These are phyloP conservation scores for Globisporangium mamillatum DNA, from an alignment of 352 stramenopile species.

Conservation along the genomic window DNA sequence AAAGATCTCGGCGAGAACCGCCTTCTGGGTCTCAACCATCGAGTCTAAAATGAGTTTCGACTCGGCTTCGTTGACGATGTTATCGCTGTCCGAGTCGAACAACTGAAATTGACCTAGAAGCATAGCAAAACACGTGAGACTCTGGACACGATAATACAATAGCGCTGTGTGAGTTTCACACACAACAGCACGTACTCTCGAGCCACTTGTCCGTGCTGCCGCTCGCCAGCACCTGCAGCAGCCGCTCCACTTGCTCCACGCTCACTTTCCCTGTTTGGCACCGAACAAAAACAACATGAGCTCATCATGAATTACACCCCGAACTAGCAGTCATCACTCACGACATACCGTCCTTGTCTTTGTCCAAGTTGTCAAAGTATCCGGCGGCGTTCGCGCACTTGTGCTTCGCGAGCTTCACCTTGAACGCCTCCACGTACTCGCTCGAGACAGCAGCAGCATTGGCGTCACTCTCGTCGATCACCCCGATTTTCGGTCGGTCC, in stretches of 20 bases:
- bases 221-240: conserved; percentile 34
- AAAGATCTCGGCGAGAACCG: conserved; percentile 60
- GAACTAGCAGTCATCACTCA: neutral
- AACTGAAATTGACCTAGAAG: conserved; percentile 54
- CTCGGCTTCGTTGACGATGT: conserved; percentile 52
- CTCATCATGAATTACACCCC: neutral
- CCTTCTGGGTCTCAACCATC: conserved; percentile 55
- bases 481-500: conserved; percentile 32
- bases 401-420: conserved; percentile 60
- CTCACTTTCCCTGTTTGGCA: conserved; percentile 35
- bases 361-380: conserved; percentile 58
- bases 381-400: conserved; percentile 40
- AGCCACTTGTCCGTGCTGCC: conserved; percentile 46
- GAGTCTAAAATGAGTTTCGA: conserved; percentile 56
- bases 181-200: conserved; percentile 24
- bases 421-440: conserved; percentile 50
- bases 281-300: neutral
- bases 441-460: conserved; percentile 17
- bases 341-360: conserved; percentile 54
- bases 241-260: conserved; percentile 35
- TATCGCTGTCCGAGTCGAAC: conserved; percentile 52
- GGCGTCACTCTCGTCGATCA: conserved; percentile 34
- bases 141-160: neutral
- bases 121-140: neutral
- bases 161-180: neutral